Percentiles rank a stretch among this genome's conserved stretches.
Evolutionary conservation across 1,284 basidiomycete genomes (phyloP).

Genomic region (Fistulinella staudtii): DNA sequence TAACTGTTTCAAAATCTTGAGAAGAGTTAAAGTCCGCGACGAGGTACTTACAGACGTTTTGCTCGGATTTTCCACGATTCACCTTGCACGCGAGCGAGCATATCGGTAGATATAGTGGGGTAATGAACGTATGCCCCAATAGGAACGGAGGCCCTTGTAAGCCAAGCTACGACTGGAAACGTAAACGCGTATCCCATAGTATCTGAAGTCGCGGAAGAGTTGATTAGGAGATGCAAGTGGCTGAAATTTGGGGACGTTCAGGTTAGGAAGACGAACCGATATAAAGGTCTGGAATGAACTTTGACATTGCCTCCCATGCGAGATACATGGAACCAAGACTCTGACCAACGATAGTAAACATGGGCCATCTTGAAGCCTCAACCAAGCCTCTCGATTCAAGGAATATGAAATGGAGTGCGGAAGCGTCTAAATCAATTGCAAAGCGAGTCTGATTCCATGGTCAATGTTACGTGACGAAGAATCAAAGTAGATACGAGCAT

Average conservation of each 20-base stretch:
- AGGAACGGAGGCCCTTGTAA: slow-evolving; percentile 54
- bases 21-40: neutral
- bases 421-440: slow-evolving; percentile 68
- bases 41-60: slow-evolving; percentile 24
- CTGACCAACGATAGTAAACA: slow-evolving; percentile 90
- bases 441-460: slow-evolving; percentile 68
- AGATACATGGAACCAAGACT: slow-evolving; percentile 84
- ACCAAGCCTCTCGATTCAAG: slow-evolving; percentile 69
- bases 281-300: slow-evolving; percentile 82
- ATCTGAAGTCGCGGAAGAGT: slow-evolving; percentile 49
- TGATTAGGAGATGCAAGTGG: slow-evolving; percentile 1
- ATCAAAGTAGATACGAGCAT: neutral
- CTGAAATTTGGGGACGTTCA: no score
- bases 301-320: slow-evolving; percentile 75
- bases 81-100: slow-evolving; percentile 78
- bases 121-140: slow-evolving; percentile 95
- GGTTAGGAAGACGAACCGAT: slow-evolving; percentile 62
- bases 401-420: slow-evolving; percentile 74
- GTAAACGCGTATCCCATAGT: slow-evolving; percentile 99
- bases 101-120: slow-evolving; percentile 92
- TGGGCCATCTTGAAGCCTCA: slow-evolving; percentile 81
- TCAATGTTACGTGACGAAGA: neutral
- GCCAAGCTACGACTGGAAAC: slow-evolving; percentile 69
- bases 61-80: slow-evolving; percentile 67
- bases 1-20: slow-evolving; percentile 51